Base-by-base conservation (phyloP, 2,329 filamentous ascomycete genomes). In the Trichophyton simii region DNA sequence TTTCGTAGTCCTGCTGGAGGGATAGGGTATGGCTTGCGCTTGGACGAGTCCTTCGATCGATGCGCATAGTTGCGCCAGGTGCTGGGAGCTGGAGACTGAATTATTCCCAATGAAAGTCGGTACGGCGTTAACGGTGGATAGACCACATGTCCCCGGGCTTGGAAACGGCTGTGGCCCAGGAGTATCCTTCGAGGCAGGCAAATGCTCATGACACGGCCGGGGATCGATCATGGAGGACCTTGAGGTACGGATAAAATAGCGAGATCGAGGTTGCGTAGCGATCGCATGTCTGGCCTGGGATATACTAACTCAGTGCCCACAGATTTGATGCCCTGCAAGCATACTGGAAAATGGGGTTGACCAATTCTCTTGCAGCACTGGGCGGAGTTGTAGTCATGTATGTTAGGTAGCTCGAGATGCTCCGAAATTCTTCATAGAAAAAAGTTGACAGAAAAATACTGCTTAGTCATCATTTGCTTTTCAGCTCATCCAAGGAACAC, bases 181-280 rank as follows among this genome's bases (percentile, higher is more conserved):
- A 58, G 38, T 58, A 63, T 62, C 60, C 57, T 61, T 68, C 68
- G 70, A 67, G 55, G 34, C 63, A 74, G 68, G 68, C 70, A 75
- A 69, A 68, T 69, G 71, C 70, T 73, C 75, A 77, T 77, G 75
- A 74, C 73, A 73, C 72, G 70, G 69, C 66, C 65, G 20, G 41
- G n/a, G 58, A 59, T 22, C 11, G 44, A 59, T 36, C 58, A 38
- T 59, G 41, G 41, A 50, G 25, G 36, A 28, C 20, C 46, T 41
- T 36, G 55, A 58, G 55, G 34, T 38, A 38, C 34, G 8, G 55
- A 58, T 58, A 44, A 41, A 34, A 42, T n/a, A 42, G 36, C 41
- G 22, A 58, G 28, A 28, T 22, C 34, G 38, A 15, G 22, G 18
- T 42, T 25, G 46, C 46, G 46, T 28, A 11, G 46, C 46, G 41